Base-by-base conservation (phyloP, 2,329 filamentous ascomycete genomes). In the Neofusicoccum laricinum region DNA sequence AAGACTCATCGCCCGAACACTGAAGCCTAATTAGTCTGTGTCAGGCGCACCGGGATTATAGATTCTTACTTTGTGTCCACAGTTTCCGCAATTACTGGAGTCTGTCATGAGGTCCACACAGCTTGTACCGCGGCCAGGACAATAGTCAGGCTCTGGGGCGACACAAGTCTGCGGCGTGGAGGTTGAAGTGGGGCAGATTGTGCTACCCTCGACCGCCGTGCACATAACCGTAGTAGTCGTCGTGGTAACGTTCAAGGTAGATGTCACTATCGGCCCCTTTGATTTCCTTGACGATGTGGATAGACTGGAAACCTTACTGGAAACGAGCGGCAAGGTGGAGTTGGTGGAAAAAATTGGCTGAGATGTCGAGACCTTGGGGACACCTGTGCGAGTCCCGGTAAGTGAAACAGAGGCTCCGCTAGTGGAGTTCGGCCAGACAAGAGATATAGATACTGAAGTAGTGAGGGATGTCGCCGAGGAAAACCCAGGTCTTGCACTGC, bases 1-100 rank as follows among this genome's bases (percentile, higher is more conserved):
- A 77, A 14, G 62, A 48, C 5, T 30, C 25, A 30, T 68, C 70
- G 2, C 49, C 19, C 2, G 66, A 57, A 63, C 75, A 77, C 4
- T 32, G 17, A 40, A 70, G 10, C 25, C 15, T 1, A n/a, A 2
- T 62, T n/a, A 62, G 30, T 50, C 2, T 50, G 19, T 74, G 57
- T 66, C 67, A 63, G 72, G 75, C 11, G 65, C 61, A 11, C 72
- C 71, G 58, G 14, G 65, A 12, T 30, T 8, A 38, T 14, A 50
- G 4, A 25, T 6, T 11, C 58, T 32, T 53, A 63, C 59, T n/a
- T 43, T 45, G 32, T 46, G n/a, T 4, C 61, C 61, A 17, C 61
- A 64, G 2, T 19, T 36, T 1, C 61, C 61, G 6, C 61, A 64
- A 11, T 64, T 64, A 4, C 17, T 12, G 11, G 38, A 25, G 14